phyloP scores from a whole-genome alignment of 1,284 basidiomycete genomes.

The Trametes versicolor region DNA sequence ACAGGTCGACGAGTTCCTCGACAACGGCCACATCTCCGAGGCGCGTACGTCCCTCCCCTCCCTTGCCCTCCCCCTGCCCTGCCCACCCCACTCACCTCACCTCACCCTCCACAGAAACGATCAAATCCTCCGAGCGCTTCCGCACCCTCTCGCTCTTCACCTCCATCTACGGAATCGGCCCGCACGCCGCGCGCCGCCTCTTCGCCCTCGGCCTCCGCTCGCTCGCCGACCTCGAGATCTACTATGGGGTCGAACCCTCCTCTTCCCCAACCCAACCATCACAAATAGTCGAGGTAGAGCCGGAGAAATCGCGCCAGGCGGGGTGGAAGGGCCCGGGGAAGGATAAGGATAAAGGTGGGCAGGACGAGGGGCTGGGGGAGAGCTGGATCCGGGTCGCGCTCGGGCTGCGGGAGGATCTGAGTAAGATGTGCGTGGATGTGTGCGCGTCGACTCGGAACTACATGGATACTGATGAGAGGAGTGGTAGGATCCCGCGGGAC shows the following conservation, averaged over 20 bases:
- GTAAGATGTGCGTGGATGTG: constrained; percentile 37
- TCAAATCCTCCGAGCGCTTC: constrained; percentile 61
- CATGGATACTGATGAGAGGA: constrained; percentile 26
- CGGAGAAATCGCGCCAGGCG: constrained; percentile 29
- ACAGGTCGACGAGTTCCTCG: constrained; percentile 71
- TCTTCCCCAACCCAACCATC: constrained; percentile 35
- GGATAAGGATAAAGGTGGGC: constrained; percentile 23
- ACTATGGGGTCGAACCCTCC: constrained; percentile 66
- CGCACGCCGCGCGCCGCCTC: constrained; percentile 68
- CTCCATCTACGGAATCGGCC: constrained; percentile 78
- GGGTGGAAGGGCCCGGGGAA: constrained; percentile 18
- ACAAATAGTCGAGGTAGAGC: constrained; percentile 37
- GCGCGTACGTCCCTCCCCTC: constrained; percentile 59
- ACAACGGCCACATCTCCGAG: constrained; percentile 65
- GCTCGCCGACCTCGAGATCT: constrained; percentile 68
- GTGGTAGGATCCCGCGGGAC: constrained; percentile 63
- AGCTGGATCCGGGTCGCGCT: constrained; percentile 61
- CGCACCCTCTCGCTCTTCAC: constrained; percentile 64
- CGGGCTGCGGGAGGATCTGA: constrained; percentile 60
- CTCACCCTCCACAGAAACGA: constrained; percentile 54
- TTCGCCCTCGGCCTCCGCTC: constrained; percentile 69
- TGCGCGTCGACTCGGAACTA: no score
- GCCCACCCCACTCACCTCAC: background rate
- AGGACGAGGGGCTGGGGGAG: constrained; percentile 38
- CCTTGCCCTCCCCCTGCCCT: no score